These are phyloP conservation scores for Biancaea sappan DNA, from an alignment of 306 rosid species.

Conservation along the genomic window DNA sequence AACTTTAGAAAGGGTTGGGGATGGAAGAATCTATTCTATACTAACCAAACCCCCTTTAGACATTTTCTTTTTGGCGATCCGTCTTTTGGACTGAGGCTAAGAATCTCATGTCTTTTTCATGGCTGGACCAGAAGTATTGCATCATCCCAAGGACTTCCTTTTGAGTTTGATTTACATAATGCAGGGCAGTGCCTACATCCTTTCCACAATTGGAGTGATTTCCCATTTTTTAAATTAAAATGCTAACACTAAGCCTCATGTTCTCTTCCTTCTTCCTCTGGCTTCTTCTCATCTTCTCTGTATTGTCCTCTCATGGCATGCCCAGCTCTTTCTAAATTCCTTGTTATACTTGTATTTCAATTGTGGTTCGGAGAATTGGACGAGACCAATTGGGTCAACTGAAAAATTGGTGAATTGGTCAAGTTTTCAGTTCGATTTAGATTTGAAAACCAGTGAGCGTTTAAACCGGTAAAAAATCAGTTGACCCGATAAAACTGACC, in stretches of 20 bases:
- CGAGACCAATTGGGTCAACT: too few species aligned
- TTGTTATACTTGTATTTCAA: too few species aligned
- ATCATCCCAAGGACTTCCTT: conserved; percentile 28
- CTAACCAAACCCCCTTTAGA: conserved; percentile 39
- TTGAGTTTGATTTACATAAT: conserved; percentile 27
- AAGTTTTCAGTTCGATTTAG: too few species aligned
- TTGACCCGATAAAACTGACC: too few species aligned
- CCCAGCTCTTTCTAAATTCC: background rate
- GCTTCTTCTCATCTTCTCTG: conserved; percentile 46
- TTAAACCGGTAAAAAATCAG: too few species aligned
- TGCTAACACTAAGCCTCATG: conserved; percentile 36
- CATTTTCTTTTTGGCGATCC: conserved; percentile 23
- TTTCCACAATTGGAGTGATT: conserved; percentile 47
- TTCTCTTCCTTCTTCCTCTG: conserved; percentile 41
- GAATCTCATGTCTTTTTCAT: conserved; percentile 41
- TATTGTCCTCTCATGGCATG: conserved; percentile 45
- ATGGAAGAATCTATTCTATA: conserved; percentile 69
- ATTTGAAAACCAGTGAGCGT: too few species aligned
- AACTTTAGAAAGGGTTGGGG: conserved; percentile 44
- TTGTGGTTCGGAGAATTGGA: too few species aligned
- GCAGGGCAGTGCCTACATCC: background rate
- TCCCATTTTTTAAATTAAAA: conserved; percentile 28
- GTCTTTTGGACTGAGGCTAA: conserved; percentile 27
- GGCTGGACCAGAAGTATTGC: conserved; percentile 57
- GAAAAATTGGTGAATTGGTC: too few species aligned